Conservation (phyloP, 768 basidiomycete genomes). For the Amanita pallidorosea region DNA sequence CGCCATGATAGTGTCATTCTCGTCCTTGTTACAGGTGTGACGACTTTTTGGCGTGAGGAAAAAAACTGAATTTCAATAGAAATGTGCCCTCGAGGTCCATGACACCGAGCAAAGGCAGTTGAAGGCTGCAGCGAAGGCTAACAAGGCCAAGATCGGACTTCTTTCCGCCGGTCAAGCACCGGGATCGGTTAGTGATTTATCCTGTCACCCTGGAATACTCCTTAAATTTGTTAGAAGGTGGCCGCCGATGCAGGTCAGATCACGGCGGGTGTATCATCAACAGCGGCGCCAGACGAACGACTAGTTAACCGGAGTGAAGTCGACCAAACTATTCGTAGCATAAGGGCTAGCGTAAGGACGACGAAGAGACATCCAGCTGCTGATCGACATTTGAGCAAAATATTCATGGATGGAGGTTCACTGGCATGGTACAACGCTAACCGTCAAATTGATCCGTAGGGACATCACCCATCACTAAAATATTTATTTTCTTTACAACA, state of each 20-base stretch:
- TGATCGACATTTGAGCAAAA: conserved; percentile 59
- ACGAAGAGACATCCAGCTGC: conserved; percentile 18
- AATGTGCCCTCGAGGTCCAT: conserved; percentile 61
- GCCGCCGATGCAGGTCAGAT: not conserved
- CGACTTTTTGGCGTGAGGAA: not conserved
- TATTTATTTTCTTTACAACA: not conserved
- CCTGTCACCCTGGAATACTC: not conserved
- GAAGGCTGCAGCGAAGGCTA: conserved; percentile 12
- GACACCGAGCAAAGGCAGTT: conserved; percentile 30
- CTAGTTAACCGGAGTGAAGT: conserved; percentile 71
- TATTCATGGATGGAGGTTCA: conserved; percentile 59
- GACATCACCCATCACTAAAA: not conserved
- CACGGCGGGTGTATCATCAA: conserved; percentile 3
- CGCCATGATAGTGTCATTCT: conserved; percentile 61
- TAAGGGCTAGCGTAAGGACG: conserved; percentile 53
- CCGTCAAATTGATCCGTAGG: conserved; percentile 18
- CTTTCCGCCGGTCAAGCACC: conserved; percentile 12
- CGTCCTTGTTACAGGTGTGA: conserved; percentile 55
- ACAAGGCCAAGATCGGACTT: conserved; percentile 13
- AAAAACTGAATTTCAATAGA: conserved; percentile 25
- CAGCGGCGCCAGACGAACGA: conserved; percentile 27
- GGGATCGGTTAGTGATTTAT: conserved; percentile 13
- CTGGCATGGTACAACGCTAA: conserved; percentile 15
- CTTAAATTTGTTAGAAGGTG: not conserved
- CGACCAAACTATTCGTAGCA: conserved; percentile 76